Conservation (phyloP, 2,329 filamentous ascomycete species). For the Remersonia thermophila region DNA sequence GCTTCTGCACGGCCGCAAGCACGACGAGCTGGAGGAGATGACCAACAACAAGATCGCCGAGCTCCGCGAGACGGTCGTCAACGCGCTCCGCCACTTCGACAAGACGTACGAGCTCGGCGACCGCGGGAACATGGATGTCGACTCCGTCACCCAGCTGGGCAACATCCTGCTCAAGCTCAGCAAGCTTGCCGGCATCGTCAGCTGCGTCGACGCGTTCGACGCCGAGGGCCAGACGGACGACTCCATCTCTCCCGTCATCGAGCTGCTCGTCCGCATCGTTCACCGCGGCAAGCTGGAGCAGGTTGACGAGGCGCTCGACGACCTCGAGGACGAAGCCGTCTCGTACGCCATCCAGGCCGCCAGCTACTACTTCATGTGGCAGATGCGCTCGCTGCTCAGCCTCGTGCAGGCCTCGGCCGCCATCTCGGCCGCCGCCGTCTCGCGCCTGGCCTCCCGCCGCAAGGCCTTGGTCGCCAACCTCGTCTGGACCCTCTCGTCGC, state of each 20-base stretch:
- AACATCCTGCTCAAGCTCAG: conserved; percentile 68
- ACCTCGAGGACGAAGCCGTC: conserved; percentile 67
- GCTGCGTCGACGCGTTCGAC: conserved; percentile 67
- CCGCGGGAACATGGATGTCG: conserved; percentile 55
- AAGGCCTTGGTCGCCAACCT: conserved; percentile 49
- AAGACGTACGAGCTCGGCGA: conserved; percentile 58
- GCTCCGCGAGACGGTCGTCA: conserved; percentile 76
- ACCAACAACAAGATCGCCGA: conserved; percentile 68
- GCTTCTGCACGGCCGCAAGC: conserved; percentile 72
- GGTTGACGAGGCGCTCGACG: conserved; percentile 57
- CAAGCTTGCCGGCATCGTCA: conserved; percentile 66
- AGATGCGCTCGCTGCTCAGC: conserved; percentile 49
- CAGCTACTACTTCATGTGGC: conserved; percentile 95
- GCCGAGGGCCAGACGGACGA: conserved; percentile 37
- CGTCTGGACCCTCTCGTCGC: conserved; percentile 55
- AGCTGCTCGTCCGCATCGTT: conserved; percentile 60
- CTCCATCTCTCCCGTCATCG: conserved; percentile 43
- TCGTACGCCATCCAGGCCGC: conserved; percentile 62
- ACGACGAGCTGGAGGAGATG: conserved; percentile 76
- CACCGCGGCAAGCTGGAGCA: conserved; percentile 60
- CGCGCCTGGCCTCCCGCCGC: conserved; percentile 44
- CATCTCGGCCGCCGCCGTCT: conserved; percentile 46
- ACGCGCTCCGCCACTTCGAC: conserved; percentile 58
- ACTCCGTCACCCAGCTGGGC: conserved; percentile 55
- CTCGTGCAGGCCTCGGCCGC: conserved; percentile 42